Evolutionary conservation across 2,329 filamentous ascomycete species (phyloP).

Genomic region (Fusarium goolgardi): DNA sequence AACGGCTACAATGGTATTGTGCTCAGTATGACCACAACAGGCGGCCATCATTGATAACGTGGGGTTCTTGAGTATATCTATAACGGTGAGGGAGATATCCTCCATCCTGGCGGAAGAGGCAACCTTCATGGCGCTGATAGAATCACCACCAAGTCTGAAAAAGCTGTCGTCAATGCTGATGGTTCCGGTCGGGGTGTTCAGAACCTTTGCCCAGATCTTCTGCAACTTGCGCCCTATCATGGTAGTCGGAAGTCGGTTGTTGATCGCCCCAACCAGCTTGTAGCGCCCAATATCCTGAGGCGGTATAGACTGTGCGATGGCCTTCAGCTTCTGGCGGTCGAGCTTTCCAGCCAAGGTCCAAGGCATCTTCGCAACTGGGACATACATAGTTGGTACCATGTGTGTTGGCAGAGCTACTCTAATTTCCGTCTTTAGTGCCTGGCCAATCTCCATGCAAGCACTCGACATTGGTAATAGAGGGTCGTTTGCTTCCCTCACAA

Average conservation of each 20-base stretch:
- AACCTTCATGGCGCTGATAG: conserved; percentile 45
- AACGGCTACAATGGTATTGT: not conserved
- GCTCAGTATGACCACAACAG: not conserved
- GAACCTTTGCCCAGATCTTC: conserved; percentile 21
- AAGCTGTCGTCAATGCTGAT: conserved; percentile 52
- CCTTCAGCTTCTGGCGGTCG: conserved; percentile 55
- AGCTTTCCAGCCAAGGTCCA: conserved; percentile 57
- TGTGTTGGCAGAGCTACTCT: conserved; percentile 43
- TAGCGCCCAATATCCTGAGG: conserved; percentile 21
- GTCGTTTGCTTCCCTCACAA: not conserved
- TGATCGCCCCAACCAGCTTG: conserved; percentile 28
- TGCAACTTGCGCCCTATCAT: conserved; percentile 53
- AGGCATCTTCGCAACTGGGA: conserved; percentile 56
- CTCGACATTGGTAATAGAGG: conserved; percentile 26
- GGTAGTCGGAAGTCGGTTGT: conserved; percentile 51
- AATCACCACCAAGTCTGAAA: conserved; percentile 57
- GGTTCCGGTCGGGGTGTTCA: not conserved
- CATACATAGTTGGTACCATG: conserved; percentile 58
- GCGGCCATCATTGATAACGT: conserved; percentile 29
- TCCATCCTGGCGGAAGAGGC: conserved; percentile 34
- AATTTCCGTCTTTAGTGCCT: conserved; percentile 29
- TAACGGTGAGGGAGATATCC: conserved; percentile 25
- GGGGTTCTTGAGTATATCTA: conserved; percentile 28
- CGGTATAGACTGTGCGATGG: conserved; percentile 20
- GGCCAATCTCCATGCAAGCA: not conserved